These are phyloP conservation scores for Discostella stelligeroides DNA, from an alignment of 108 stramenopile species.

Conservation along the genomic window DNA sequence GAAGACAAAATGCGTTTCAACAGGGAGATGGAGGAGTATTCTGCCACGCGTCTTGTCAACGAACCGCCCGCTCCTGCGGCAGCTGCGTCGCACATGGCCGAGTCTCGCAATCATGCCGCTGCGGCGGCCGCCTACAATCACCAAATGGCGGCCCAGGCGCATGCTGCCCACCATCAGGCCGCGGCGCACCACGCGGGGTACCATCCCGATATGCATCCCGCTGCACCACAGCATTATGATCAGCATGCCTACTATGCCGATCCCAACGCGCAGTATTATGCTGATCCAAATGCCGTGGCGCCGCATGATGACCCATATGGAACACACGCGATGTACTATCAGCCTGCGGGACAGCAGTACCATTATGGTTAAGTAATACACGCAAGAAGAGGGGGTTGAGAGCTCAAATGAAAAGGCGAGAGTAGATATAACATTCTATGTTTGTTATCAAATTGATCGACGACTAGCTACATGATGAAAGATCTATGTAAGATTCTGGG, in stretches of 20 bases:
- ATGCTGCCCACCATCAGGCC: conserved; percentile 4
- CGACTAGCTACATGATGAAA: neutral
- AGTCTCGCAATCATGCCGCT: conserved; percentile 4
- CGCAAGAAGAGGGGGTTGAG: no score
- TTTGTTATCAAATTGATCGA: neutral
- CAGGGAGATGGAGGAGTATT: conserved; percentile 87
- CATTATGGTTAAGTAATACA: conserved; percentile 31
- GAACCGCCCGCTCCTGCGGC: conserved; percentile 25
- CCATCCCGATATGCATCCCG: conserved; percentile 4
- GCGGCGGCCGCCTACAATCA: conserved; percentile 17
- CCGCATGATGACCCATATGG: conserved; percentile 43
- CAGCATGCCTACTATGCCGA: conserved; percentile 29
- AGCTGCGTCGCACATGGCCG: neutral
- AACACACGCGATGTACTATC: conserved; percentile 40
- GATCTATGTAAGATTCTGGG: neutral
- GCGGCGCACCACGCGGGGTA: conserved; percentile 6
- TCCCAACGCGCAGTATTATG: conserved; percentile 30
- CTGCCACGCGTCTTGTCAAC: conserved; percentile 30
- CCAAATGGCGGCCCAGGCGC: conserved; percentile 11
- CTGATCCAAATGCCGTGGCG: conserved; percentile 29
- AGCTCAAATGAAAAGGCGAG: no score
- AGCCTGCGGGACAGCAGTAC: conserved; percentile 45
- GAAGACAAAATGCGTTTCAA: conserved; percentile 90
- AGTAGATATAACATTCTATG: neutral
- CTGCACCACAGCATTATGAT: conserved; percentile 8